Percentiles rank a stretch among this genome's conserved stretches.
Conservation (phyloP, 1,284 basidiomycete genomes). For the Ganoderma meredithae region DNA sequence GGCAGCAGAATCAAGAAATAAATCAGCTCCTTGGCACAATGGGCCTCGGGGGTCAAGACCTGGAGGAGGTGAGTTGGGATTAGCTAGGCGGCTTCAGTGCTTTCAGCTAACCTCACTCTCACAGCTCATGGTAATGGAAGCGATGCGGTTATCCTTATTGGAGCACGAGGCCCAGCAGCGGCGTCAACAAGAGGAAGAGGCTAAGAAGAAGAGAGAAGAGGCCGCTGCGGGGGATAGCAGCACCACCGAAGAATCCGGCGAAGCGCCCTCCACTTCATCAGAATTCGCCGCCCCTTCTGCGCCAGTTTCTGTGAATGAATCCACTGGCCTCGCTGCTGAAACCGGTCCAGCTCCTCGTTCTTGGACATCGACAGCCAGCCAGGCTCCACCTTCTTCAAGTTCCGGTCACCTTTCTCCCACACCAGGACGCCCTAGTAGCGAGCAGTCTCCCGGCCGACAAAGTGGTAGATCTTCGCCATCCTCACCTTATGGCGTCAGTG, state of each 20-base stretch:
- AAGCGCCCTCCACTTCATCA: constrained; percentile 8
- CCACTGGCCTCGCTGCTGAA: constrained; percentile 8
- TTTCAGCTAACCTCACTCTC: constrained; percentile 15
- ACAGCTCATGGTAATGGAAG: constrained; percentile 98
- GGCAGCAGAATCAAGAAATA: constrained; percentile 58
- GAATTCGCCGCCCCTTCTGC: background rate
- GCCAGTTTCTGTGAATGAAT: background rate
- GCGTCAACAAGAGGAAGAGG: constrained; percentile 68
- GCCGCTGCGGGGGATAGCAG: constrained; percentile 22
- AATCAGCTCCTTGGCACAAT: constrained; percentile 69
- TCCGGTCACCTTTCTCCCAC: constrained; percentile 13
- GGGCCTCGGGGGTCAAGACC: constrained; percentile 79
- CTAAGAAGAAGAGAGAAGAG: constrained; percentile 50
- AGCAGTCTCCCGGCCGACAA: constrained; percentile 13
- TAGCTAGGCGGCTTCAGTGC: background rate
- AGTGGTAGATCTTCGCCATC: constrained; percentile 43
- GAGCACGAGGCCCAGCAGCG: constrained; percentile 89
- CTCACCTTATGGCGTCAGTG: constrained; percentile 48
- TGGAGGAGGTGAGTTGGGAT: constrained; percentile 79
- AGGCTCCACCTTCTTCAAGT: constrained; percentile 13
- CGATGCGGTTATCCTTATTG: constrained; percentile 93
- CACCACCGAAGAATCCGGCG: constrained; percentile 9
- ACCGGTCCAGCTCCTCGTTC: constrained; percentile 14
- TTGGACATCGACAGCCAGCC: constrained; percentile 13
- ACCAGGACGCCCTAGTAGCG: background rate